Evolutionary conservation across 768 basidiomycete species (phyloP).

Genomic region (Amanita inopinata): DNA sequence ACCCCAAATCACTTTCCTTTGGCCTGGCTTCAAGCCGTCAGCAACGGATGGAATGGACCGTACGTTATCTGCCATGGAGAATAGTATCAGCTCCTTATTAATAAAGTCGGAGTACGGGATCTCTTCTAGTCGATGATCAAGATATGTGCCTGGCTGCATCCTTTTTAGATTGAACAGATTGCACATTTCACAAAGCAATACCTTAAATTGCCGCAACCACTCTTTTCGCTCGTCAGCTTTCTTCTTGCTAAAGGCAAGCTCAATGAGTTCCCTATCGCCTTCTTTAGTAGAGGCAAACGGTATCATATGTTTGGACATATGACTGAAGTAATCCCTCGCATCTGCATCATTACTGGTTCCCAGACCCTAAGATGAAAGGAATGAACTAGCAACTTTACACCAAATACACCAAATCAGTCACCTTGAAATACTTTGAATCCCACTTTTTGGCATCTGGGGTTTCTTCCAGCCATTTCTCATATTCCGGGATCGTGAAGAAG

Average conservation of each 20-base stretch:
- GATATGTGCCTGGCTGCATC: slow-evolving; percentile 79
- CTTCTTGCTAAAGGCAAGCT: slow-evolving; percentile 99
- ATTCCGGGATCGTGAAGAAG: slow-evolving; percentile 98
- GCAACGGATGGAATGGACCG: slow-evolving; percentile 93
- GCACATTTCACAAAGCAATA: slow-evolving; percentile 16
- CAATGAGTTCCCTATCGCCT: slow-evolving; percentile 83
- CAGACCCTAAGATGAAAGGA: slow-evolving; percentile 64
- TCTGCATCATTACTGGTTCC: slow-evolving; percentile 89
- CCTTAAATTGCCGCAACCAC: slow-evolving; percentile 91
- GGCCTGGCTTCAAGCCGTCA: slow-evolving; percentile 95
- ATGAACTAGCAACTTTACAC: neutral
- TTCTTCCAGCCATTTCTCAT: slow-evolving; percentile 81
- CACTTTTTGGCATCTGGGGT: slow-evolving; percentile 74
- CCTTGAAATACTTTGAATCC: slow-evolving; percentile 97
- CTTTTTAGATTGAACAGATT: slow-evolving; percentile 9
- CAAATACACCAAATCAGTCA: slow-evolving; percentile 21
- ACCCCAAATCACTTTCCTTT: slow-evolving; percentile 92
- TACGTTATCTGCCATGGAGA: slow-evolving; percentile 99
- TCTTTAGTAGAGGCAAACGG: slow-evolving; percentile 76
- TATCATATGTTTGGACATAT: slow-evolving; percentile 91
- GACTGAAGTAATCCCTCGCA: slow-evolving; percentile 85
- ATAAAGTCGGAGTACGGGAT: slow-evolving; percentile 92
- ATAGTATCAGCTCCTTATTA: slow-evolving; percentile 94
- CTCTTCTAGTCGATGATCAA: slow-evolving; percentile 81
- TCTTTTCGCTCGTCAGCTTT: slow-evolving; percentile 98